Conservation (phyloP, 257 asterid species). For the Verbena officinalis region DNA sequence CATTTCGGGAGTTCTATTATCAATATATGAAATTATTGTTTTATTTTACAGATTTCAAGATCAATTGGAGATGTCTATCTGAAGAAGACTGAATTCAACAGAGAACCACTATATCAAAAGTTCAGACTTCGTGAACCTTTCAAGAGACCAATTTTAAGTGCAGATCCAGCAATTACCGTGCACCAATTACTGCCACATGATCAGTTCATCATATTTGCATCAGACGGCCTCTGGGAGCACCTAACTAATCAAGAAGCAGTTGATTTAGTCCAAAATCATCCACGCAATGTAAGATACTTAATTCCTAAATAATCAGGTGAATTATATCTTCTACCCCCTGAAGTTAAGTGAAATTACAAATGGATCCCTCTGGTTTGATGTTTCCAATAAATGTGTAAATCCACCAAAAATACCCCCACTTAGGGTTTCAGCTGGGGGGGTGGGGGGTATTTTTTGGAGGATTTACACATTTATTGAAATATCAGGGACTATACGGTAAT, state of each 20-base stretch:
- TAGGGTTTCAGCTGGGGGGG: no score
- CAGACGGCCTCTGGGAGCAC: constrained; percentile 84
- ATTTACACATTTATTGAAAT: no score
- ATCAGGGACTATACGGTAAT: no score
- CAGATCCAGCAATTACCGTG: constrained; percentile 62
- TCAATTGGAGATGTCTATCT: constrained; percentile 73
- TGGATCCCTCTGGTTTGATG: no score
- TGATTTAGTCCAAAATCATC: constrained; percentile 63
- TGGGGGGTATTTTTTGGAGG: no score
- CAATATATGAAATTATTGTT: constrained; percentile 8
- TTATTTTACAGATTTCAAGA: constrained; percentile 50
- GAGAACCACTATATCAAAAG: constrained; percentile 68
- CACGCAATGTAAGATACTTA: constrained; percentile 53
- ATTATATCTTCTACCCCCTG: no score
- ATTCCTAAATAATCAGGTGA: no score
- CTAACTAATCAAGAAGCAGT: constrained; percentile 71
- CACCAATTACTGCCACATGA: constrained; percentile 66
- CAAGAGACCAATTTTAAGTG: constrained; percentile 63
- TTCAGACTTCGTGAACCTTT: constrained; percentile 70
- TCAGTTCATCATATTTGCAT: constrained; percentile 67
- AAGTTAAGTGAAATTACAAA: no score
- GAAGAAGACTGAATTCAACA: constrained; percentile 62
- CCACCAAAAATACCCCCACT: no score
- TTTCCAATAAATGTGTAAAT: no score
- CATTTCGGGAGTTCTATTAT: background rate